These are phyloP conservation scores for Conticribra guillardii DNA, from an alignment of 108 stramenopile species.

Conservation along the genomic window DNA sequence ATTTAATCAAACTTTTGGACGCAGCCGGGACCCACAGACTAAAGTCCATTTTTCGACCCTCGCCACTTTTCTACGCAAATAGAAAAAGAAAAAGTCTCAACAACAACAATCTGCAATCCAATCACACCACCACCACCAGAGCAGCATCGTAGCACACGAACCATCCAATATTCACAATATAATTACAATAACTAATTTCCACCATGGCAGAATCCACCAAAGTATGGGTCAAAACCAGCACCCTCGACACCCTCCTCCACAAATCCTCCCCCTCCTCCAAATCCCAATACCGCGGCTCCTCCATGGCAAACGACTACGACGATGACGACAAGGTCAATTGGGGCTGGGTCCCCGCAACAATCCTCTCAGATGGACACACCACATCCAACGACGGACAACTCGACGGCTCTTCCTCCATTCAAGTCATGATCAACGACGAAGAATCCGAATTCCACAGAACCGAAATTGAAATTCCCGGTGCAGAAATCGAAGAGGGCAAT, in stretches of 20 bases:
- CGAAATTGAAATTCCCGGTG: constrained; percentile 18
- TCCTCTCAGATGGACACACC: constrained; percentile 12
- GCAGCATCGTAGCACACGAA: too few species aligned
- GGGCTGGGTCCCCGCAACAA: constrained; percentile 41
- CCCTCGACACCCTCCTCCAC: constrained; percentile 14
- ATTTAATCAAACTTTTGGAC: too few species aligned
- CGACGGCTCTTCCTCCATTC: constrained; percentile 11
- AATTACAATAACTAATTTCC: too few species aligned
- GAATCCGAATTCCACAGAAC: constrained; percentile 24
- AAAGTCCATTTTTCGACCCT: too few species aligned
- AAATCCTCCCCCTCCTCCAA: background rate
- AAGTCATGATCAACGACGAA: constrained; percentile 24
- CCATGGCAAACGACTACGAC: background rate
- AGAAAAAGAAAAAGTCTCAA: too few species aligned
- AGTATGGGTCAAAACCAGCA: constrained; percentile 25
- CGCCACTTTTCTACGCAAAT: too few species aligned
- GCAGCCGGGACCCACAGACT: too few species aligned
- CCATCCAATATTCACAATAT: too few species aligned
- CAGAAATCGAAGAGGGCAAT: constrained; percentile 22
- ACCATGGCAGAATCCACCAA: constrained; percentile 17
- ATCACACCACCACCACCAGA: too few species aligned
- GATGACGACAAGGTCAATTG: constrained; percentile 32
- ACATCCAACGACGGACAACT: constrained; percentile 6
- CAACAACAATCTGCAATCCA: too few species aligned
- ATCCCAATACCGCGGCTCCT: constrained; percentile 6